Percentiles rank a stretch among this genome's conserved stretches.
phyloP scores from a whole-genome alignment of 306 rosid genomes.

The Ormosia emarginata region DNA sequence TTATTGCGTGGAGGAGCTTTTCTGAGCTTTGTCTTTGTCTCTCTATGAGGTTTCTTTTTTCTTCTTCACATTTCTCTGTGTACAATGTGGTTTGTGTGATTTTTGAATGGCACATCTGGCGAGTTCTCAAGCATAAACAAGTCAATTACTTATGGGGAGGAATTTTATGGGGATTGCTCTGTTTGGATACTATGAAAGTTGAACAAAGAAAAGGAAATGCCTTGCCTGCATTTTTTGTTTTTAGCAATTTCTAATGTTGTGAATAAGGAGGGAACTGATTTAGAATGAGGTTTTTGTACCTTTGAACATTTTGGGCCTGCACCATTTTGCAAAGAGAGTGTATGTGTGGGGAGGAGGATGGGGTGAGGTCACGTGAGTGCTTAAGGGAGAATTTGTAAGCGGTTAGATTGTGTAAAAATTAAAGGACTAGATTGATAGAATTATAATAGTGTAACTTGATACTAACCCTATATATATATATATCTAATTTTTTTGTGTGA shows the following conservation, averaged over 20 bases:
- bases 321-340: too few relatives aligned
- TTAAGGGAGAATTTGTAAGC: too few relatives aligned
- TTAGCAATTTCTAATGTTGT: background rate
- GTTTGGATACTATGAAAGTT: conserved; percentile 22
- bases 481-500: too few relatives aligned
- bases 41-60: too few relatives aligned
- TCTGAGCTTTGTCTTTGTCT: background rate
- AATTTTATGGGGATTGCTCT: conserved; percentile 8
- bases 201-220: background rate
- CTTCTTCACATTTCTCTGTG: background rate
- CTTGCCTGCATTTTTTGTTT: too few relatives aligned
- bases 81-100: background rate
- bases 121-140: conserved; percentile 29
- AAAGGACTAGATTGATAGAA: too few relatives aligned
- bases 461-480: too few relatives aligned
- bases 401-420: too few relatives aligned
- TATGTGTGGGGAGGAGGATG: too few relatives aligned
- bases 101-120: conserved; percentile 40
- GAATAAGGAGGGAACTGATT: background rate
- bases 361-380: too few relatives aligned
- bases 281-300: background rate
- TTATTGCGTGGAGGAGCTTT: conserved; percentile 12
- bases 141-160: conserved; percentile 21
- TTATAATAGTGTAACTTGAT: too few relatives aligned
- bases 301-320: background rate